Conservation (phyloP, 2,329 filamentous ascomycete genomes). For the Aspergillaceae sp. region DNA sequence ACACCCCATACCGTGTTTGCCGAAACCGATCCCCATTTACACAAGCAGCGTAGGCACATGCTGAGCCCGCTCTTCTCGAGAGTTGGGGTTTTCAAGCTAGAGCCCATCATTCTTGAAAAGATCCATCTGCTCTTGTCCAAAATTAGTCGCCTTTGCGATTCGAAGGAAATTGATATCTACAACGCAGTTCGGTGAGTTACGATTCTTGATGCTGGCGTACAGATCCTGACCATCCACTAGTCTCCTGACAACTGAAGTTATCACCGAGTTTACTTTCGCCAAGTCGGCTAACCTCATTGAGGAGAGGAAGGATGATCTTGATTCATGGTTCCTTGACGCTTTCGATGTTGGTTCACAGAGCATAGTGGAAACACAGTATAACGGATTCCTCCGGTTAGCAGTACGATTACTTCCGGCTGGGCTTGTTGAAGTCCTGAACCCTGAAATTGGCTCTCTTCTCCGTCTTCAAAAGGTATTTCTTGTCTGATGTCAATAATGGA, state of each 20-base stretch:
- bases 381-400: background rate
- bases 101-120: conserved; percentile 3
- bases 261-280: conserved; percentile 5
- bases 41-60: conserved; percentile 8
- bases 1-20: conserved; percentile 3
- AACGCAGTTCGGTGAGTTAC: conserved; percentile 2
- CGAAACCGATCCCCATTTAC: conserved; percentile 5
- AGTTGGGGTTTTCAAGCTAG: conserved; percentile 5
- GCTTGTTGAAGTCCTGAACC: too few relatives aligned
- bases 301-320: background rate
- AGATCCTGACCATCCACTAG: background rate
- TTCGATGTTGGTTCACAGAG: background rate
- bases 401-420: too few relatives aligned
- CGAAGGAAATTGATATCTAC: conserved; percentile 1
- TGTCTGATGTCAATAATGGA: too few relatives aligned
- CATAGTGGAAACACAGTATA: background rate
- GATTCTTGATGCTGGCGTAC: background rate
- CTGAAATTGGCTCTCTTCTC: too few relatives aligned
- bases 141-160: background rate
- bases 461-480: too few relatives aligned
- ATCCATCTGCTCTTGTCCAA: background rate
- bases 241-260: conserved; percentile 3
- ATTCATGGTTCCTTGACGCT: conserved; percentile 1
- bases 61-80: conserved; percentile 13
- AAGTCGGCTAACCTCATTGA: conserved; percentile 3